Conservation (phyloP, 2,329 filamentous ascomycete genomes). For the Penicillium sp. region DNA sequence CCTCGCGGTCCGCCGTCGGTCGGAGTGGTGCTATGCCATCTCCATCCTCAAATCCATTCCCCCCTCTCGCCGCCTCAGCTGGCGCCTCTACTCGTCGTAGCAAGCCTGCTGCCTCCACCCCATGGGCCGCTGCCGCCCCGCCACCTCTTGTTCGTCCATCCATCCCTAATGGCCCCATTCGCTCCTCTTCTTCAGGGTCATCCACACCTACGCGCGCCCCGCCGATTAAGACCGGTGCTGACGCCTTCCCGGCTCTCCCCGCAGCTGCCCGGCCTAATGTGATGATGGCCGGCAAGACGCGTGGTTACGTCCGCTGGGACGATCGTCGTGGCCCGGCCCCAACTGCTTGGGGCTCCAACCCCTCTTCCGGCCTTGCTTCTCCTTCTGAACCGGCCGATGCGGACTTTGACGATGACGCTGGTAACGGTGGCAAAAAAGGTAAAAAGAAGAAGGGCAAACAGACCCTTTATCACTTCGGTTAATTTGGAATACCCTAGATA, state of each 20-base stretch:
- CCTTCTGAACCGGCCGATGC: slow-evolving; percentile 18
- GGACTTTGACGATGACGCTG: slow-evolving; percentile 25
- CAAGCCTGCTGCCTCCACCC: slow-evolving; percentile 23
- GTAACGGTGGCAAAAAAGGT: slow-evolving; percentile 38
- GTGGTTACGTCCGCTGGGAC: slow-evolving; percentile 48
- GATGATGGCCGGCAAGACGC: slow-evolving; percentile 50
- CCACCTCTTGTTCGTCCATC: slow-evolving; percentile 22
- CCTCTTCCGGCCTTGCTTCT: slow-evolving; percentile 25
- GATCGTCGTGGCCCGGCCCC: slow-evolving; percentile 34
- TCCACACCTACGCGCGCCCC: slow-evolving; percentile 22
- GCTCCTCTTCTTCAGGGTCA: slow-evolving; percentile 28
- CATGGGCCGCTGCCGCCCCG: slow-evolving; percentile 26
- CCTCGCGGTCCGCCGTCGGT: slow-evolving; percentile 60
- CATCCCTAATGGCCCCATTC: slow-evolving; percentile 24
- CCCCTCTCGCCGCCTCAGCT: slow-evolving; percentile 39
- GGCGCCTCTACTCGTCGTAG: slow-evolving; percentile 22
- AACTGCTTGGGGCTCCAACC: slow-evolving; percentile 40
- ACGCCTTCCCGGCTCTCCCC: slow-evolving; percentile 81
- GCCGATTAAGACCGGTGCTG: slow-evolving; percentile 37
- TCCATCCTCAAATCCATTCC: slow-evolving; percentile 47
- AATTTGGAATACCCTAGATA: slow-evolving; percentile 6
- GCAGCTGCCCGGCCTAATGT: slow-evolving; percentile 68
- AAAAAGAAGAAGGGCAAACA: slow-evolving; percentile 45
- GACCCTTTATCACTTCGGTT: slow-evolving; percentile 43
- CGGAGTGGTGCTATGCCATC: slow-evolving; percentile 55